Percentiles rank a stretch among this genome's conserved stretches.
Conservation (phyloP, 306 rosid genomes). For the Prunus mume region DNA sequence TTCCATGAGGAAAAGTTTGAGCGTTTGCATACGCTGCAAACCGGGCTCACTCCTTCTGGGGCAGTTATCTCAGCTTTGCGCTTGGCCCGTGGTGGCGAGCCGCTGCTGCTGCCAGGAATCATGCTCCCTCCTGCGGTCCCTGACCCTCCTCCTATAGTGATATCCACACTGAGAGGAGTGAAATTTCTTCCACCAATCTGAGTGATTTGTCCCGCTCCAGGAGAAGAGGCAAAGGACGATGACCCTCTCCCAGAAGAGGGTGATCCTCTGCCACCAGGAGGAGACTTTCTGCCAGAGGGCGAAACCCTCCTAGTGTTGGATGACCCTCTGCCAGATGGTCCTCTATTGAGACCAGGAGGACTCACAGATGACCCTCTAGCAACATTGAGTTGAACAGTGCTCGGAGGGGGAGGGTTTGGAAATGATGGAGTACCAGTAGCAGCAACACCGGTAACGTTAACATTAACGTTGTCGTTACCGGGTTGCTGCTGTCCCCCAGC, state of each 20-base stretch:
- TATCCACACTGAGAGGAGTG: not conserved
- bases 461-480: not conserved
- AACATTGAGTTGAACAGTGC: not conserved
- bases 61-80: not conserved
- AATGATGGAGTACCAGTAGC: not conserved
- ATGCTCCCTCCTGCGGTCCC: not conserved
- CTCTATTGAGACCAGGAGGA: not conserved
- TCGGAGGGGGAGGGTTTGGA: not conserved
- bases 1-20: slow-evolving; percentile 23
- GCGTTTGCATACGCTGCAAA: not conserved
- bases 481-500: not conserved
- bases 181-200: not conserved
- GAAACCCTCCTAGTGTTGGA: not conserved
- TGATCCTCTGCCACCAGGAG: not conserved
- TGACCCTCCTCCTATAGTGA: not conserved
- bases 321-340: not conserved
- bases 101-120: not conserved
- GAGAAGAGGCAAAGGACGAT: not conserved
- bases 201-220: not conserved
- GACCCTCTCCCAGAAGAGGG: not conserved
- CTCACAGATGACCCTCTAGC: not conserved
- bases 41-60: slow-evolving; percentile 2
- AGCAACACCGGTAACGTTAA: not conserved
- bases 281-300: not conserved
- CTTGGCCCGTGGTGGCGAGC: not conserved